phyloP scores from a whole-genome alignment of 331 rosid species.

The Rosa hybrid region DNA sequence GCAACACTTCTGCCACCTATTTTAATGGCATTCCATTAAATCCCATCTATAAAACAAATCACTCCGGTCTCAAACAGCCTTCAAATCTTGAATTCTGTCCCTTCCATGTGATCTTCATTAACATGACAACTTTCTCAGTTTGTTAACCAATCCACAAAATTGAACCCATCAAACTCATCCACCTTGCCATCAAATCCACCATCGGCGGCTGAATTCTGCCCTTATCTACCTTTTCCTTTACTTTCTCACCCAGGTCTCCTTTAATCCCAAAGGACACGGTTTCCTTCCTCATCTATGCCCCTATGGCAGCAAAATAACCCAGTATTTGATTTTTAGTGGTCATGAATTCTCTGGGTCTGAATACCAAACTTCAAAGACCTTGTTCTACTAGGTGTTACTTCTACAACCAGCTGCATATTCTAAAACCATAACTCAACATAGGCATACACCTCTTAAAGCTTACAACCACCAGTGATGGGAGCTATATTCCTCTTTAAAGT shows the following conservation, averaged over 20 bases:
- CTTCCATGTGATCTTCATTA: slow-evolving; percentile 95
- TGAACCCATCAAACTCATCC: slow-evolving; percentile 74
- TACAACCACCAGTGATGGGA: slow-evolving; percentile 75
- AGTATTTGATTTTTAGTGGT: slow-evolving; percentile 64
- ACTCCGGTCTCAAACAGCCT: slow-evolving; percentile 80
- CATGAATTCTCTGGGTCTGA: slow-evolving; percentile 79
- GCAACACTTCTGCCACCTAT: slow-evolving; percentile 91
- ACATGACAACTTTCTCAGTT: slow-evolving; percentile 59
- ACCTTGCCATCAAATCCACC: slow-evolving; percentile 54
- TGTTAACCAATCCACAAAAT: slow-evolving; percentile 74
- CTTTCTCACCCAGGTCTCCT: slow-evolving; percentile 62
- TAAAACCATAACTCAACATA: slow-evolving; percentile 87
- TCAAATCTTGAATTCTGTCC: slow-evolving; percentile 66
- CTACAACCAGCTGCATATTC: slow-evolving; percentile 92
- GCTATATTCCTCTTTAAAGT: slow-evolving; percentile 69
- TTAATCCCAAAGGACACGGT: slow-evolving; percentile 69
- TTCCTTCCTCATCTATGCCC: slow-evolving; percentile 92
- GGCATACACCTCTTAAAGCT: slow-evolving; percentile 77
- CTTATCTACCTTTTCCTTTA: slow-evolving; percentile 68
- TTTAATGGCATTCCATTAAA: slow-evolving; percentile 83
- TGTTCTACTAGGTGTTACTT: slow-evolving; percentile 91
- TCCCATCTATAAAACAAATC: slow-evolving; percentile 76
- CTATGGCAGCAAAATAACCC: slow-evolving; percentile 65
- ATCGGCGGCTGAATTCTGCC: slow-evolving; percentile 69
- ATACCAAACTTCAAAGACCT: slow-evolving; percentile 80